Evolutionary conservation across 495 filamentous ascomycete genomes (phyloP).

Genomic region (Podospora comata): DNA sequence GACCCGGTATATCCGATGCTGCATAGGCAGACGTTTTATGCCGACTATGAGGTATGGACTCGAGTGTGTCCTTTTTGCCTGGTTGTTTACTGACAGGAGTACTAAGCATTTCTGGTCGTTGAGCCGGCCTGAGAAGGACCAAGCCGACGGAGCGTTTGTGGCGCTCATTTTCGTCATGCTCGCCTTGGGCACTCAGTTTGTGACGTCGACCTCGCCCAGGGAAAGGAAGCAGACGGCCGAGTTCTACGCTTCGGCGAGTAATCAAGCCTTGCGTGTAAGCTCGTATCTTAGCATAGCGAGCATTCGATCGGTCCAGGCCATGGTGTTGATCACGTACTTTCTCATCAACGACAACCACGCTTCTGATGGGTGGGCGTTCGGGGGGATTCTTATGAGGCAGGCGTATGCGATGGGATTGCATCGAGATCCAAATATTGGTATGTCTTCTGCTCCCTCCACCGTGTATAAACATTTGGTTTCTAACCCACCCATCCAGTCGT

Average conservation of each 20-base stretch:
- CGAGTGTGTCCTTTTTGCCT: neutral
- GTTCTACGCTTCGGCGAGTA: conserved; percentile 70
- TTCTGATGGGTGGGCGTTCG: conserved; percentile 72
- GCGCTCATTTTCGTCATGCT: conserved; percentile 67
- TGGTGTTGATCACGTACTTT: conserved; percentile 72
- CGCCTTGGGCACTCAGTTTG: conserved; percentile 70
- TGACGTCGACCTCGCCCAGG: conserved; percentile 50
- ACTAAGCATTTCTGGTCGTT: conserved; percentile 58
- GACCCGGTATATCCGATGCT: conserved; percentile 74
- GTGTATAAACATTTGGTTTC: neutral
- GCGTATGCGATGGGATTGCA: conserved; percentile 74
- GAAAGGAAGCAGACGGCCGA: conserved; percentile 67
- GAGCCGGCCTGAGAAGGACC: conserved; percentile 45
- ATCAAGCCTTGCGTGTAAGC: conserved; percentile 64
- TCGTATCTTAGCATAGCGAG: conserved; percentile 67
- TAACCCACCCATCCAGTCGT: conserved; percentile 38
- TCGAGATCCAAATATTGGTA: conserved; percentile 66
- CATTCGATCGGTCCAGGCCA: conserved; percentile 64
- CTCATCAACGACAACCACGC: conserved; percentile 76
- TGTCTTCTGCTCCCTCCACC: conserved; percentile 7
- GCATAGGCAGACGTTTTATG: conserved; percentile 61
- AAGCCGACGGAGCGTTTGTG: conserved; percentile 57
- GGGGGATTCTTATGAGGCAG: conserved; percentile 65
- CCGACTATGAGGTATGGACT: conserved; percentile 55
- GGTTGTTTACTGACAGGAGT: neutral